A percentile compares a stretch with the other conserved stretches of the same genome.
phyloP scores from a whole-genome alignment of 257 asterid genomes.

The Gentiana straminea region DNA sequence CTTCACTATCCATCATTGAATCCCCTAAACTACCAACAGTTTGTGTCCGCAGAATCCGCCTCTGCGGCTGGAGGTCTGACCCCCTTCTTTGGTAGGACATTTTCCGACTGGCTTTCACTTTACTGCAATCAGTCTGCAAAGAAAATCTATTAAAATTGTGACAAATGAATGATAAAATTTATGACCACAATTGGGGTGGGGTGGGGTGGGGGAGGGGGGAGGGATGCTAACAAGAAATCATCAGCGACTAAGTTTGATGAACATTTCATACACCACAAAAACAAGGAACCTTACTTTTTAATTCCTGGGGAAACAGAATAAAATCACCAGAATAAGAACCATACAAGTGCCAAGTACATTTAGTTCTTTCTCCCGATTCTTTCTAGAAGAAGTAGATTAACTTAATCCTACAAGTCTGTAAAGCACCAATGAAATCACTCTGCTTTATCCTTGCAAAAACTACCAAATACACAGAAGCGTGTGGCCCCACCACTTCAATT shows the following conservation, averaged over 20 bases:
- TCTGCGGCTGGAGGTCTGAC: constrained; percentile 58
- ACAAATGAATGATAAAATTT: not conserved
- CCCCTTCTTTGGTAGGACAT: constrained; percentile 96
- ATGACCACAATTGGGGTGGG: not conserved
- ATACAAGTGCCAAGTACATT: not conserved
- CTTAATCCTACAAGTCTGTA: not conserved
- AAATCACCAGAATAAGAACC: not conserved
- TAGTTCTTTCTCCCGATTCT: not conserved
- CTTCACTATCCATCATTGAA: constrained; percentile 97
- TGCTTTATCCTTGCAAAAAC: not conserved
- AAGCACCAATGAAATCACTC: not conserved
- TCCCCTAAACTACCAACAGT: constrained; percentile 91
- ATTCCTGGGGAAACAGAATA: not conserved
- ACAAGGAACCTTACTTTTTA: not conserved
- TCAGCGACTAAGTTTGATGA: no score
- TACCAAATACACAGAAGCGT: not conserved
- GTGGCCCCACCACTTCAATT: not conserved
- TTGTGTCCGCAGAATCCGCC: constrained; percentile 89
- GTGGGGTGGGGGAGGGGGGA: not conserved
- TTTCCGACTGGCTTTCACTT: constrained; percentile 22
- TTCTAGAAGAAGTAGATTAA: not conserved
- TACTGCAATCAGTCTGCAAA: constrained; percentile 23
- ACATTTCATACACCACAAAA: not conserved
- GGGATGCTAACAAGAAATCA: not conserved
- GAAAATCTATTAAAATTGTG: constrained; percentile 2